Percentiles rank a stretch among this genome's conserved stretches.
These are phyloP conservation scores for Ophiostoma pallidulum DNA, from an alignment of 2,329 filamentous ascomycete species.

Conservation along the genomic window DNA sequence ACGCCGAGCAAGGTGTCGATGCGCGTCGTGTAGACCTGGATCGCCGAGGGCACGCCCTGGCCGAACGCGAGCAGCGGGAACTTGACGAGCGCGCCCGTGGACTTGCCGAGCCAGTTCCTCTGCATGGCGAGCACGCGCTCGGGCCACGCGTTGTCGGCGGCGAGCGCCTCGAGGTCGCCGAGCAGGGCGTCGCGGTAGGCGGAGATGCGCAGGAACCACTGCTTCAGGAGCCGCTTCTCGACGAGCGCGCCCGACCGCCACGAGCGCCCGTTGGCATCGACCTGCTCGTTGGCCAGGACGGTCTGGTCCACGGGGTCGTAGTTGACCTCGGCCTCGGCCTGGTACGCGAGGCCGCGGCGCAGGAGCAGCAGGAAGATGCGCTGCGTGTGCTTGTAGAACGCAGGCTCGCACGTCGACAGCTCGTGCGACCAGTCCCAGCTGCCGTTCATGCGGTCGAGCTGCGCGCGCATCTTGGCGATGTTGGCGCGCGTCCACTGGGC, in stretches of 20 bases:
- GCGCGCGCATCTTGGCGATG: constrained; percentile 75
- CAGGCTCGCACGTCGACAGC: constrained; percentile 71
- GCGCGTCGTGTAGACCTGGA: constrained; percentile 75
- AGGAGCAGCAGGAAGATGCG: constrained; percentile 72
- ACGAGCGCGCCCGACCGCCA: constrained; percentile 84
- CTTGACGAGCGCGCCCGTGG: constrained; percentile 59
- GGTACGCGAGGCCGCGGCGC: constrained; percentile 68
- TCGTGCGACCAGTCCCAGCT: constrained; percentile 78
- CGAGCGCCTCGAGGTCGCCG: constrained; percentile 58
- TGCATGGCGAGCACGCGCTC: constrained; percentile 77
- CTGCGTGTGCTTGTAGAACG: constrained; percentile 86
- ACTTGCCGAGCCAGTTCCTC: constrained; percentile 79
- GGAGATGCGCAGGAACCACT: constrained; percentile 87
- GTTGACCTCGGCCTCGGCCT: constrained; percentile 75
- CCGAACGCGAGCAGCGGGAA: constrained; percentile 50
- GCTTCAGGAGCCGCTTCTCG: constrained; percentile 67
- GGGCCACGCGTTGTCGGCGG: constrained; percentile 61
- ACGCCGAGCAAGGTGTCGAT: constrained; percentile 82
- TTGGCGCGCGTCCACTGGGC: constrained; percentile 71
- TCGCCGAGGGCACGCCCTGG: constrained; percentile 32
- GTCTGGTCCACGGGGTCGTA: constrained; percentile 86
- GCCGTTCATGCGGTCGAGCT: constrained; percentile 69
- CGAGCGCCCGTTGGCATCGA: constrained; percentile 74
- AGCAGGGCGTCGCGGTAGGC: constrained; percentile 65
- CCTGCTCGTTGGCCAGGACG: constrained; percentile 85